These are phyloP conservation scores for Multifurca ochricompacta DNA, from an alignment of 768 basidiomycete species.

Conservation along the genomic window DNA sequence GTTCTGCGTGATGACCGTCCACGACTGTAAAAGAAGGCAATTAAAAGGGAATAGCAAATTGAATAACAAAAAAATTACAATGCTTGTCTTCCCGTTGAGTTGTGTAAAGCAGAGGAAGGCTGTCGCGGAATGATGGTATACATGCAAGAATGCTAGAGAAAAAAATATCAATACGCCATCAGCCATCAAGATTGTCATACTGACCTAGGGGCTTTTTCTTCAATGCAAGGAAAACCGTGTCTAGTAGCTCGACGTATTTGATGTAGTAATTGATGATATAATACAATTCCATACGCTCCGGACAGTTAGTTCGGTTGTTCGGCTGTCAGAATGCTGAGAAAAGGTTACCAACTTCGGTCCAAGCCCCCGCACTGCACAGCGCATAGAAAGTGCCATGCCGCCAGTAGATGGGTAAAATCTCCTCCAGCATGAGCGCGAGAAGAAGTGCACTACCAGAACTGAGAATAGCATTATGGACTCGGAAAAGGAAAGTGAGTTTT, in stretches of 20 bases:
- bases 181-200: slow-evolving; percentile 23
- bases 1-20: slow-evolving; percentile 91
- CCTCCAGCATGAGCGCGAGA: slow-evolving; percentile 84
- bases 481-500: slow-evolving; percentile 79
- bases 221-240: slow-evolving; percentile 93
- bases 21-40: slow-evolving; percentile 53
- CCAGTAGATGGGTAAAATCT: slow-evolving; percentile 74
- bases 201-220: slow-evolving; percentile 97
- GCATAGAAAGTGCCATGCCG: slow-evolving; percentile 65
- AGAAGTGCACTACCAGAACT: slow-evolving; percentile 78
- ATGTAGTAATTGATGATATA: slow-evolving; percentile 99
- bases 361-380: slow-evolving; percentile 69
- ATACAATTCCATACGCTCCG: slow-evolving; percentile 84
- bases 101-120: slow-evolving; percentile 92
- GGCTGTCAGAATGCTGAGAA: neutral
- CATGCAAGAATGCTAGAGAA: slow-evolving; percentile 82
- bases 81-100: slow-evolving; percentile 88
- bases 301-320: neutral
- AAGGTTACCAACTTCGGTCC: slow-evolving; percentile 69
- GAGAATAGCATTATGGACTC: slow-evolving; percentile 84
- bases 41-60: neutral
- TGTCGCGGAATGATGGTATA: slow-evolving; percentile 98
- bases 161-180: slow-evolving; percentile 1
- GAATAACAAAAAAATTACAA: slow-evolving; percentile 38
- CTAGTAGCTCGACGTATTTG: slow-evolving; percentile 94